Evolutionary conservation across 176 grass and related monocot species (phyloP).

Genomic region (Poa pratensis): DNA sequence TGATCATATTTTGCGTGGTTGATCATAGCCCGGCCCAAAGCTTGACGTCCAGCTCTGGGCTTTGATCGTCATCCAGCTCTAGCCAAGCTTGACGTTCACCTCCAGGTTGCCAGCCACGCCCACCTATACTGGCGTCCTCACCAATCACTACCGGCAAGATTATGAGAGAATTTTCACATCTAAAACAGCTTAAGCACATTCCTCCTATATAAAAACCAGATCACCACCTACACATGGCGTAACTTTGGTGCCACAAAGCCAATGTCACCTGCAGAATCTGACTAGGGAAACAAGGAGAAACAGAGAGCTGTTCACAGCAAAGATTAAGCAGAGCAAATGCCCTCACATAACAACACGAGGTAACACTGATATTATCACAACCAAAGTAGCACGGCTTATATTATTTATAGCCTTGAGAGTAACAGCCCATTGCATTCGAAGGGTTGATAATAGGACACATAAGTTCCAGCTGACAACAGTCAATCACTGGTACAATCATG

Average conservation of each 20-base stretch:
- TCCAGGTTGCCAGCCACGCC: background rate
- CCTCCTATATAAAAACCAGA: background rate
- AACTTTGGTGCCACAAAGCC: background rate
- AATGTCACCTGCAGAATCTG: background rate
- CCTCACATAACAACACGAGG: background rate
- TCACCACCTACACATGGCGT: background rate
- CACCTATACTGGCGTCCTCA: background rate
- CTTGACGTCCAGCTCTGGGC: no score
- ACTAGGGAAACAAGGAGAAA: background rate
- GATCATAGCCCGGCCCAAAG: background rate
- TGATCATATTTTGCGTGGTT: background rate
- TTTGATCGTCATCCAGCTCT: background rate
- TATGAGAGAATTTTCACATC: background rate
- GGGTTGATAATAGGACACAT: background rate
- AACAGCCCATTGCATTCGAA: background rate
- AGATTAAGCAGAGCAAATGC: background rate
- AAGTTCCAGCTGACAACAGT: conserved; percentile 1
- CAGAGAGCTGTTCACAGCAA: background rate
- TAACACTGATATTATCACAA: background rate
- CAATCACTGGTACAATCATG: conserved; percentile 22
- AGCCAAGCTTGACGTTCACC: no score
- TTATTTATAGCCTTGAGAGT: conserved; percentile 9
- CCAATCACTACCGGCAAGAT: background rate
- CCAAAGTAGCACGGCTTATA: background rate
- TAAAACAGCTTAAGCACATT: background rate